phyloP scores from a whole-genome alignment of 768 basidiomycete species.

The Xerocomellus dryophilus region DNA sequence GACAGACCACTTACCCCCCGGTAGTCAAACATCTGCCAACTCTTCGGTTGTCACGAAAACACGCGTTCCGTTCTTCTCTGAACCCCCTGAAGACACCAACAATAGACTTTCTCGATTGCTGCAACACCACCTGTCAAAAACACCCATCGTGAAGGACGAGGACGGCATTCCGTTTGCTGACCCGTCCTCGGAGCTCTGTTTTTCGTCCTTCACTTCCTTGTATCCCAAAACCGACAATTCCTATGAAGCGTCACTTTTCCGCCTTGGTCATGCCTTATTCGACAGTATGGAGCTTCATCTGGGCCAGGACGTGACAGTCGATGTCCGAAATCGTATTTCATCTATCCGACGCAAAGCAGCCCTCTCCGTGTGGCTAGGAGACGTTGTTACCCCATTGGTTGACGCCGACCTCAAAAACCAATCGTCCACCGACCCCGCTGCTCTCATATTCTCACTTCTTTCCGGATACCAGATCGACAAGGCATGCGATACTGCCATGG shows the following conservation, averaged over 20 bases:
- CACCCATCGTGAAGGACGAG: conserved; percentile 67
- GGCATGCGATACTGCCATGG: conserved; percentile 71
- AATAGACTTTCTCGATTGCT: conserved; percentile 60
- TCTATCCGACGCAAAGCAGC: conserved; percentile 72
- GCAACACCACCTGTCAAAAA: conserved; percentile 71
- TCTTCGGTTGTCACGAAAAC: conserved; percentile 58
- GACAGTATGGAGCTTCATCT: conserved; percentile 75
- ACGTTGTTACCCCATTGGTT: conserved; percentile 63
- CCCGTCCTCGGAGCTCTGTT: conserved; percentile 63
- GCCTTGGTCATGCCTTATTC: conserved; percentile 86
- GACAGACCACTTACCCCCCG: conserved; percentile 4
- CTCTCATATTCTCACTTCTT: conserved; percentile 69
- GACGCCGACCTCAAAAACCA: conserved; percentile 66
- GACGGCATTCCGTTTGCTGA: conserved; percentile 67
- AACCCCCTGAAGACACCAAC: conserved; percentile 32
- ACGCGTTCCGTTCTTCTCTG: conserved; percentile 41
- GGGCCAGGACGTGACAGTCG: conserved; percentile 48
- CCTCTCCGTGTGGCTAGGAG: conserved; percentile 82
- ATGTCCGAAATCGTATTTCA: conserved; percentile 58
- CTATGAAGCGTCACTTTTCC: conserved; percentile 77
- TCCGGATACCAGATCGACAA: conserved; percentile 87
- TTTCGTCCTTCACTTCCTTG: conserved; percentile 70
- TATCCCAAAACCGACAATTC: conserved; percentile 71
- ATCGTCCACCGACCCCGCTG: conserved; percentile 42
- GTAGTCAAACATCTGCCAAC: conserved; percentile 56